These are phyloP conservation scores for Eruca vesicaria DNA, from an alignment of 441 rosid species.

Conservation along the genomic window DNA sequence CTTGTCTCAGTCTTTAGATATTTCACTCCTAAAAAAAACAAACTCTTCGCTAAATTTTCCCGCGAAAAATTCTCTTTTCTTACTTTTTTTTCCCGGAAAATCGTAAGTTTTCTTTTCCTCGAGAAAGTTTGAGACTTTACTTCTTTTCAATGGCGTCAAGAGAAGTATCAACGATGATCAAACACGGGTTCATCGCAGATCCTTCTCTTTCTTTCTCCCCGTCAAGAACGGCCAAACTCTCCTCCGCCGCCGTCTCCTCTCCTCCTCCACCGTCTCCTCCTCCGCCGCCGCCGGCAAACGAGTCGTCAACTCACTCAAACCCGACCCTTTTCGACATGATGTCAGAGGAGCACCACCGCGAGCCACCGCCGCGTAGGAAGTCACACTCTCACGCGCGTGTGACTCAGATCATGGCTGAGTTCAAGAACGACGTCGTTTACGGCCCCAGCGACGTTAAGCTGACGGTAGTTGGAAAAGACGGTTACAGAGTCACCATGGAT, in stretches of 20 bases:
- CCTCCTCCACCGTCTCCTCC: constrained; percentile 28
- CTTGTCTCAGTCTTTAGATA: not conserved
- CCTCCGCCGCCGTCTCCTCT: constrained; percentile 34
- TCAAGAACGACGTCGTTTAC: constrained; percentile 38
- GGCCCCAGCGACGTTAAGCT: constrained; percentile 69
- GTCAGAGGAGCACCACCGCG: constrained; percentile 72
- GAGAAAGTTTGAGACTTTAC: constrained; percentile 21
- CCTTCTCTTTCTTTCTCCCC: constrained; percentile 68
- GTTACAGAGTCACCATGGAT: constrained; percentile 64
- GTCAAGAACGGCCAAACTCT: constrained; percentile 43
- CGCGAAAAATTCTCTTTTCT: constrained; percentile 17
- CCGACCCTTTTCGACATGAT: constrained; percentile 89
- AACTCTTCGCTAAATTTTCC: constrained; percentile 17
- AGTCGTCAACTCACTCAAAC: constrained; percentile 32
- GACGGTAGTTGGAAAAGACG: constrained; percentile 74
- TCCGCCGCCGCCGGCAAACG: constrained; percentile 36
- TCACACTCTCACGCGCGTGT: constrained; percentile 51
- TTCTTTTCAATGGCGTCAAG: constrained; percentile 57
- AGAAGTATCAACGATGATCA: constrained; percentile 88
- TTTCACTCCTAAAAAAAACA: not conserved
- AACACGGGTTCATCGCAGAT: constrained; percentile 86
- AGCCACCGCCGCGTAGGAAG: constrained; percentile 51
- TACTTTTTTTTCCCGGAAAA: not conserved
- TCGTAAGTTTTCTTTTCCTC: no score
- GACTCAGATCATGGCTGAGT: constrained; percentile 55